Base-by-base conservation (phyloP, 1,284 basidiomycete species). In the Cryptococcus neoformans region DNA sequence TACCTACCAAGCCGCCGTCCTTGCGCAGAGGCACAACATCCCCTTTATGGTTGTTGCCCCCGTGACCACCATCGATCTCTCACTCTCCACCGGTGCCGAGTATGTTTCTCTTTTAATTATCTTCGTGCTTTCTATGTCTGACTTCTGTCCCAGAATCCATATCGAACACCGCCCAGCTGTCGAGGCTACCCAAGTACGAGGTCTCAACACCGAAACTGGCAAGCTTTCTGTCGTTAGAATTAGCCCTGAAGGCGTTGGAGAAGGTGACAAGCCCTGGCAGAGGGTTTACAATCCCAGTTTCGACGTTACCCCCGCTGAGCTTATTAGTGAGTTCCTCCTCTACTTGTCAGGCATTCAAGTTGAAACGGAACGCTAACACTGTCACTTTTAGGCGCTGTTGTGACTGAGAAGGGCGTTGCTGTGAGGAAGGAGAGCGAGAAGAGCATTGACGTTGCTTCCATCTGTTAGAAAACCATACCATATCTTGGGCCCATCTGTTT, bases 31-130 rank as follows among this genome's bases (percentile, higher is more conserved):
- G 38, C 91, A 93, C 76, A 83, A 83, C 10, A 88, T 93, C 44
- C 89, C 90, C 0, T 92, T 95, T 75, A 85, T 94, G 67, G 90
- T 95, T 16, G 88, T 91, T 40, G 92, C 92, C 2, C 92, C 92
- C 4, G 83, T 92, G 44, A 91, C 88, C 62, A 94, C 91, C 0
- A 85, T 96, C 55, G 92, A 96, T 75, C 81, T 94, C 9, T 81
- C 86, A 52, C 81, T 89, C n/a, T 73, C 81, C 11, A 83, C 89
- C 66, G 92, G 90, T 14, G 80, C 84, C 36, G 74, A 85, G 91
- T 86, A 70, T 72, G 83, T 78, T 37, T 16, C 48, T 16, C 46
- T 34, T 35, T 9, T 36, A 44, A n/a, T 53, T 12, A 36, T 51
- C 42, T 12, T 17, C 8, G 16, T 51, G 37, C 16, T 35, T 36